Evolutionary conservation across 352 stramenopile species (phyloP), one percentile per base, ranked within the genome.

Genomic region (Phytophthora vignae): DNA sequence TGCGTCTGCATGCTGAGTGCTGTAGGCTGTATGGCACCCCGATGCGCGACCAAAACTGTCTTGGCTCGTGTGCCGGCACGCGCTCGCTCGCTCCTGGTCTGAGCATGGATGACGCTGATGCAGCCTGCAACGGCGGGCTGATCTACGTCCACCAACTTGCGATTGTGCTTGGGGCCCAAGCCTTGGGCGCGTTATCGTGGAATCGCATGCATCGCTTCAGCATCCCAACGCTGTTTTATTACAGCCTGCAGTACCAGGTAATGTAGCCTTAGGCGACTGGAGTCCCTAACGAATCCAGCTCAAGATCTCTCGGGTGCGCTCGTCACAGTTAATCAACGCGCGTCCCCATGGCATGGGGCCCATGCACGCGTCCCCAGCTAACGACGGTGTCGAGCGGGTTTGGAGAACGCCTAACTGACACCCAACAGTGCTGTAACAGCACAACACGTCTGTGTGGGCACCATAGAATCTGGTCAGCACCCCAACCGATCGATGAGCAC

Each of bases 341-440:
- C 29, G 29, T 33, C 29, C 29, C 29, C 29, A 33, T 33, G 29
- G 27, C 27, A 42, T 42, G 36, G 12, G 22, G 22, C 22, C 22
- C 11, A 48, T 19, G 14, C 3, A 48, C 19, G 40, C 40, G 33
- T 38, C 38, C 25, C 1, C 25, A 63, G 66, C 50, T 63, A 40
- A 55, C 66, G 64, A 69, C 59, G 53, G 29, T 64, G 66, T 59
- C 66, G 59, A 69, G 31, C n/a, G n/a, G n/a, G n/a, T n/a, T n/a
- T n/a, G n/a, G n/a, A n/a, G n/a, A n/a, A n/a, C n/a, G n/a, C n/a
- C n/a, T n/a, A n/a, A n/a, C n/a, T n/a, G n/a, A n/a, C n/a, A n/a
- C n/a, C n/a, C n/a, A n/a, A n/a, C n/a, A n/a, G n/a, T n/a, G n/a
- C n/a, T n/a, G n/a, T n/a, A n/a, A n/a, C n/a, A n/a, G n/a, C n/a